These are phyloP conservation scores for Kandelia obovata DNA, from an alignment of 345 rosid species.

Conservation along the genomic window DNA sequence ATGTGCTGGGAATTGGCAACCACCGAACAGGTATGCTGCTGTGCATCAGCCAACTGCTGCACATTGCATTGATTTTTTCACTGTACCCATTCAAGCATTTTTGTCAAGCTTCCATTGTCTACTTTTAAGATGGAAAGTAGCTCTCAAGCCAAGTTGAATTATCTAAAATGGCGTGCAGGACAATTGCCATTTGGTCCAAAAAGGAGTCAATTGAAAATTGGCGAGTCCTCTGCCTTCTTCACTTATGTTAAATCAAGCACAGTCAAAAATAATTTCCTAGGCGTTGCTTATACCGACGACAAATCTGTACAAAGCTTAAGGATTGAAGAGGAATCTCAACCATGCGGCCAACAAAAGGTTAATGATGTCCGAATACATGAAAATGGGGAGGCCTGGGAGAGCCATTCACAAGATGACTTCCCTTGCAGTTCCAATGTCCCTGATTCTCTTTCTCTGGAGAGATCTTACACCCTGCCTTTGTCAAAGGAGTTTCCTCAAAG, in stretches of 20 bases:
- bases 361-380: conserved; percentile 38
- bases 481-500: conserved; percentile 46
- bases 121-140: not conserved
- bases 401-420: conserved; percentile 52
- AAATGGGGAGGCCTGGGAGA: conserved; percentile 52
- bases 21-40: conserved; percentile 57
- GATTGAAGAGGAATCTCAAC: conserved; percentile 34
- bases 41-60: conserved; percentile 6
- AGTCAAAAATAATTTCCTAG: conserved; percentile 29
- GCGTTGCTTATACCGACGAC: conserved; percentile 23
- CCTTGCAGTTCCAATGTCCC: conserved; percentile 50
- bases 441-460: conserved; percentile 51
- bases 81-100: not conserved
- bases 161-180: conserved; percentile 35
- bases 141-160: conserved; percentile 4
- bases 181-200: conserved; percentile 66
- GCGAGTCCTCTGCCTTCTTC: conserved; percentile 94
- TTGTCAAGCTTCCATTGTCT: not conserved
- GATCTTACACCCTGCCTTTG: conserved; percentile 58
- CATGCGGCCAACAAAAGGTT: conserved; percentile 28
- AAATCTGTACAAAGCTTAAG: conserved; percentile 22
- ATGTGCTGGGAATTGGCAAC: conserved; percentile 55
- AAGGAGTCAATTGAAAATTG: conserved; percentile 72
- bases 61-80: not conserved
- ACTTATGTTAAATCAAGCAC: conserved; percentile 74